These are phyloP conservation scores for Cylindricascospora bacillispora DNA, from an alignment of 1,139 yeast genomes.

Conservation along the genomic window DNA sequence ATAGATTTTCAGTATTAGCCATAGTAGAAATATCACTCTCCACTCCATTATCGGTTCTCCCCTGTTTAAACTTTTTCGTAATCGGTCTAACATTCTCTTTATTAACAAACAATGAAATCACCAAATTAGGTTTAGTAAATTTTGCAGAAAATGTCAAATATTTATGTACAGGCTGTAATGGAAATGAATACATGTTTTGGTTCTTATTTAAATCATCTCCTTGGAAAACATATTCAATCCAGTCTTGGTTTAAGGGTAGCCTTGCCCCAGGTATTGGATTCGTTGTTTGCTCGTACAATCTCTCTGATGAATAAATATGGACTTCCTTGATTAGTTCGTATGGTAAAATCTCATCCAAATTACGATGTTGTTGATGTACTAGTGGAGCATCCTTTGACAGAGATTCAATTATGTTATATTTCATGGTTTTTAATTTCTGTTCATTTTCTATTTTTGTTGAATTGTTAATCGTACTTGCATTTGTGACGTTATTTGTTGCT, in stretches of 20 bases:
- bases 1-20: no score
- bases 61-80: no score
- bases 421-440: slow-evolving; percentile 14
- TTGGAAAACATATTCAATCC: slow-evolving; percentile 21
- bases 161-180: slow-evolving; percentile 22
- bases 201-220: slow-evolving; percentile 17
- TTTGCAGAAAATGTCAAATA: slow-evolving; percentile 9
- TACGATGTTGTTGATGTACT: slow-evolving; percentile 13
- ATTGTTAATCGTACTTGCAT: slow-evolving; percentile 3
- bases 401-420: slow-evolving; percentile 20
- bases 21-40: slow-evolving; percentile 1
- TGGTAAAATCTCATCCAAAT: slow-evolving; percentile 12
- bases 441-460: slow-evolving; percentile 5
- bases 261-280: slow-evolving; percentile 20
- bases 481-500: slow-evolving; percentile 1
- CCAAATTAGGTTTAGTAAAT: slow-evolving; percentile 8
- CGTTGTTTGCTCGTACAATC: slow-evolving; percentile 19
- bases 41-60: slow-evolving; percentile 3
- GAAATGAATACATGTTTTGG: slow-evolving; percentile 20
- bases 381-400: slow-evolving; percentile 13
- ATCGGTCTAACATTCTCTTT: slow-evolving; percentile 13
- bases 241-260: slow-evolving; percentile 20
- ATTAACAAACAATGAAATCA: slow-evolving; percentile 14
- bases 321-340: slow-evolving; percentile 15
- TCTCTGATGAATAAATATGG: slow-evolving; percentile 18